phyloP scores from a whole-genome alignment of 305 asterid genomes.

The Striga hermonthica region DNA sequence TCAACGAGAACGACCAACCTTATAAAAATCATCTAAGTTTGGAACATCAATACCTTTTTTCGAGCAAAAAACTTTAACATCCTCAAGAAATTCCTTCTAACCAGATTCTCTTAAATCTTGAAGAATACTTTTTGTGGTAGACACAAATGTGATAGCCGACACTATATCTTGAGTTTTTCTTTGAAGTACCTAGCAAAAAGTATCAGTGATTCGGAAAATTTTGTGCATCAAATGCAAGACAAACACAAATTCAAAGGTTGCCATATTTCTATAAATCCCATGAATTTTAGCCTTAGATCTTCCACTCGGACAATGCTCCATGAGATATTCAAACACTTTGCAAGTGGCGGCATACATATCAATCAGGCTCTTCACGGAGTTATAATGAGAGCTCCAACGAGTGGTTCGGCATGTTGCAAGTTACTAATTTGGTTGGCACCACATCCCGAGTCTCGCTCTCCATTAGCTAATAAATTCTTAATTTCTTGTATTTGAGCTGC shows the following conservation, averaged over 20 bases:
- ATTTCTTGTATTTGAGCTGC: no score
- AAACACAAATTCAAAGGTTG: neutral
- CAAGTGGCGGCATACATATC: neutral
- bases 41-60: neutral
- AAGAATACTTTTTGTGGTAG: no score
- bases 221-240: neutral
- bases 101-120: neutral
- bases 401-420: no score
- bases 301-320: neutral
- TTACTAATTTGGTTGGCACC: no score
- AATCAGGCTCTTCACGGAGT: no score
- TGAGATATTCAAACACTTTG: neutral
- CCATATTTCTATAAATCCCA: neutral
- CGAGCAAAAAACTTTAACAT: neutral
- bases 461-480: no score
- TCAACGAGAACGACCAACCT: neutral
- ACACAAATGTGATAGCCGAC: no score
- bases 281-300: neutral
- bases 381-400: no score
- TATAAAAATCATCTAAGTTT: neutral
- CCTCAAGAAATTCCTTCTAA: neutral
- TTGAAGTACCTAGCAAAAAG: neutral
- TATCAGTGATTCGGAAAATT: neutral
- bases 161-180: no score
- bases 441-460: no score